These are phyloP conservation scores for Melastoma malabathricum DNA, from an alignment of 345 rosid genomes.

Conservation along the genomic window DNA sequence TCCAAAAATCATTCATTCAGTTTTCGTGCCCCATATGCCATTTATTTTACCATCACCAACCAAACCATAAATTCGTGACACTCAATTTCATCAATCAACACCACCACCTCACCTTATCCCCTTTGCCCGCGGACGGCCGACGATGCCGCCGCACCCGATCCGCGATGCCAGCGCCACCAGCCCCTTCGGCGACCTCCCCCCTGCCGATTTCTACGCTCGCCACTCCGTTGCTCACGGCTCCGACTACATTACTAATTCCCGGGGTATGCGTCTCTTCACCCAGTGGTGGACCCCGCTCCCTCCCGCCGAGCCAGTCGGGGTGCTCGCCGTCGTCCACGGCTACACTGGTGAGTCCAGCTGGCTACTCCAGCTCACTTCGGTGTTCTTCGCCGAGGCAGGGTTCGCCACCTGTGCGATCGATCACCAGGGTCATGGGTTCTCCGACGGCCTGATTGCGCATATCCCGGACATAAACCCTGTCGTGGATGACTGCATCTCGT, in stretches of 20 bases:
- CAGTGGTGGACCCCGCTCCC: conserved; percentile 82
- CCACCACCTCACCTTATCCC: neutral
- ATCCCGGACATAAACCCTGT: conserved; percentile 66
- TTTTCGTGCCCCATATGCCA: too few relatives aligned
- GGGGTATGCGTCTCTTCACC: conserved; percentile 65
- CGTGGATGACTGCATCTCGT: conserved; percentile 61
- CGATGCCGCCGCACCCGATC: conserved; percentile 51
- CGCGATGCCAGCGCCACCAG: conserved; percentile 50
- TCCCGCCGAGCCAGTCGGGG: conserved; percentile 29
- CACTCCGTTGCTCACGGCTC: conserved; percentile 64
- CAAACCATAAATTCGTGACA: too few relatives aligned
- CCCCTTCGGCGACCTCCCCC: conserved; percentile 53
- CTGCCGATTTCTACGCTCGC: conserved; percentile 59
- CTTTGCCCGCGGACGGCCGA: neutral
- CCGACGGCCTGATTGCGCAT: conserved; percentile 61
- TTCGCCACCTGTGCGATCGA: conserved; percentile 77
- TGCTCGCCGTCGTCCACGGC: conserved; percentile 81
- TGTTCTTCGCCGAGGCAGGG: conserved; percentile 68
- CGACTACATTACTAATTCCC: conserved; percentile 56
- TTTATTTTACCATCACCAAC: too few relatives aligned
- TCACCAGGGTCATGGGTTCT: conserved; percentile 97
- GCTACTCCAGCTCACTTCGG: conserved; percentile 55
- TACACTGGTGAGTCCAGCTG: conserved; percentile 88
- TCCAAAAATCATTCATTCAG: too few relatives aligned
- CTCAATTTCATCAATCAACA: too few relatives aligned